A percentile compares a stretch with the other conserved stretches of the same genome.
These are phyloP conservation scores for Solanum gracilifrons DNA, from an alignment of 257 asterid species.

Conservation along the genomic window DNA sequence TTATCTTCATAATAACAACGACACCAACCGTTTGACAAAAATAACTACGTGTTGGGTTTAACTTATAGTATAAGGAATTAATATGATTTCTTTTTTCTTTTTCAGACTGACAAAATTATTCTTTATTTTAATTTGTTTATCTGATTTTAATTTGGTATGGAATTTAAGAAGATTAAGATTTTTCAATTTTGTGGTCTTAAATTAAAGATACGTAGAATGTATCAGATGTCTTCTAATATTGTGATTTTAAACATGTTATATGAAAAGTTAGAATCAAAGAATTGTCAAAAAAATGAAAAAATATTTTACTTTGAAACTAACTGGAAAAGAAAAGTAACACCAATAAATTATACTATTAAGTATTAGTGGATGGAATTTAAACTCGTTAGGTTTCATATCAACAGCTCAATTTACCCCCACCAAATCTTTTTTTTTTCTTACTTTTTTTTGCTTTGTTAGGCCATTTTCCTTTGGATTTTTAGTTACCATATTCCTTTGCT, in stretches of 20 bases:
- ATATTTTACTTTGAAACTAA: background rate
- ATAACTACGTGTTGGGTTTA: background rate
- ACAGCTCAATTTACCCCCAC: background rate
- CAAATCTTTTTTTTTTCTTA: background rate
- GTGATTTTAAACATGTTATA: fast-evolving
- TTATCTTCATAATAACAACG: background rate
- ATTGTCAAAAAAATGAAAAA: fast-evolving
- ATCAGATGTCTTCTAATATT: too few relatives aligned
- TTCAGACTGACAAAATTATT: background rate
- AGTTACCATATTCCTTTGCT: background rate
- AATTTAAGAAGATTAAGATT: too few relatives aligned
- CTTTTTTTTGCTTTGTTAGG: background rate
- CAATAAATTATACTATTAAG: too few relatives aligned
- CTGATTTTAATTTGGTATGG: background rate
- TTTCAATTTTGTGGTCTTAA: too few relatives aligned
- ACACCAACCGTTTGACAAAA: background rate
- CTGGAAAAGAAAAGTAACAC: too few relatives aligned
- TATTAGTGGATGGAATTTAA: background rate
- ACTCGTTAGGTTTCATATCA: background rate
- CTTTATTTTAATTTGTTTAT: background rate
- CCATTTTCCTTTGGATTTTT: background rate
- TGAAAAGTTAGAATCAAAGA: background rate
- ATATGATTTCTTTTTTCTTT: background rate
- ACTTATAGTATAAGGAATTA: background rate
- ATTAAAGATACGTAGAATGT: too few relatives aligned